Percentiles rank a stretch among this genome's conserved stretches.
Conservation (phyloP, 768 basidiomycete genomes). For the Agrocybe praecox region DNA sequence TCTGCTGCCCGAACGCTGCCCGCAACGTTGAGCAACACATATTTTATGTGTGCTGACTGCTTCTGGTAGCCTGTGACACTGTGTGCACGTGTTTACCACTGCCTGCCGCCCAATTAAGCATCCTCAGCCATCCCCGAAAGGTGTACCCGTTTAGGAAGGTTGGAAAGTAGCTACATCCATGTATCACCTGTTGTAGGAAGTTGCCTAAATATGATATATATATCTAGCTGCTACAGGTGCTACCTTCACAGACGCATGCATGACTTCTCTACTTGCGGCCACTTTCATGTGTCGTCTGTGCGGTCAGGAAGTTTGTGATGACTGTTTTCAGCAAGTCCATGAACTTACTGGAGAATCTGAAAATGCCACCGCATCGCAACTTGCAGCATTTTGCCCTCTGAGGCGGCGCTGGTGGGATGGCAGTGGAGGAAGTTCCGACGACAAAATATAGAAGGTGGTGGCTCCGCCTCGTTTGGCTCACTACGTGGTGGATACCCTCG, state of each 20-base stretch:
- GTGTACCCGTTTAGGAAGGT: too few relatives aligned
- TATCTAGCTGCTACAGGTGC: conserved; percentile 13
- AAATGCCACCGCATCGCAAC: conserved; percentile 48
- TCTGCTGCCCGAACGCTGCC: too few relatives aligned
- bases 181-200: too few relatives aligned
- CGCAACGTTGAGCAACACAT: too few relatives aligned
- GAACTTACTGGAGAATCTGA: conserved; percentile 60
- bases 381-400: conserved; percentile 35
- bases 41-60: too few relatives aligned
- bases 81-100: too few relatives aligned
- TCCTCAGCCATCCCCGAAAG: too few relatives aligned
- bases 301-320: conserved; percentile 86
- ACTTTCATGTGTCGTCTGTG: conserved; percentile 92
- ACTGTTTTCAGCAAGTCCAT: conserved; percentile 74
- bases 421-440: conserved; percentile 82
- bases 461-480: conserved; percentile 78
- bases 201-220: too few relatives aligned
- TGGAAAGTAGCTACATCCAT: too few relatives aligned
- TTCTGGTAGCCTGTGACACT: too few relatives aligned
- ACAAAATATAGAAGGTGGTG: conserved; percentile 73
- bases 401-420: conserved; percentile 43
- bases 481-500: conserved; percentile 79
- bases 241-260: conserved; percentile 74
- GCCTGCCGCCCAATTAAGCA: too few relatives aligned
- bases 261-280: conserved; percentile 89